phyloP scores from a whole-genome alignment of 352 stramenopile genomes.

The Pythium plurisporium region DNA sequence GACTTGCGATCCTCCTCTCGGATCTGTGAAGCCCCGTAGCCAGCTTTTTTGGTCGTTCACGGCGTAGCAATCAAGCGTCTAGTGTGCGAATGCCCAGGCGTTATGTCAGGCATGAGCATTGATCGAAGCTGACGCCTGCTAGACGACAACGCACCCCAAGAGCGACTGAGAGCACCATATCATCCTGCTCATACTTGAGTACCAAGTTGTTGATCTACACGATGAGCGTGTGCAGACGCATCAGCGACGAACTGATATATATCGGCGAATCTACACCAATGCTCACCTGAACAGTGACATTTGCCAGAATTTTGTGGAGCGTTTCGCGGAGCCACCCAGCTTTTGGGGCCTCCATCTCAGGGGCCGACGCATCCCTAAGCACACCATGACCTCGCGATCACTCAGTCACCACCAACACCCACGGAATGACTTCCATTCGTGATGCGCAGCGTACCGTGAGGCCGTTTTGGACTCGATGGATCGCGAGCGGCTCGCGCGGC shows the following conservation, averaged over 20 bases:
- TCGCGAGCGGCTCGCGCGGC: constrained; percentile 13
- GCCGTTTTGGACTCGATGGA: constrained; percentile 14
- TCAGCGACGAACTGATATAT: too few relatives aligned
- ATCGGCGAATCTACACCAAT: not conserved
- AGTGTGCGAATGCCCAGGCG: too few relatives aligned
- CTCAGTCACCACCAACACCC: not conserved
- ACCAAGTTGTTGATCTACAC: constrained; percentile 81
- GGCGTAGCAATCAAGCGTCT: constrained; percentile 78
- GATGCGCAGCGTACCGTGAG: not conserved
- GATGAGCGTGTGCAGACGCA: too few relatives aligned
- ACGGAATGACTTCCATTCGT: not conserved
- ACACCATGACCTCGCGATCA: not conserved
- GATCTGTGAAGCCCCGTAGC: constrained; percentile 65
- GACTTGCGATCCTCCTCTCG: constrained; percentile 34
- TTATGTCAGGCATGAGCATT: not conserved
- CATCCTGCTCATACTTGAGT: constrained; percentile 85
- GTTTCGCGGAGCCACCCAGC: constrained; percentile 76
- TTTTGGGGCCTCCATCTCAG: constrained; percentile 74
- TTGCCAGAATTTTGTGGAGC: constrained; percentile 77
- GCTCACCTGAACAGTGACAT: constrained; percentile 69
- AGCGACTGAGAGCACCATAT: constrained; percentile 80
- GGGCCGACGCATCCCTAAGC: not conserved
- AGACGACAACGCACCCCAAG: constrained; percentile 72
- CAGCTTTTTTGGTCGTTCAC: constrained; percentile 54
- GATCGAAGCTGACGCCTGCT: too few relatives aligned